These are phyloP conservation scores for Vairimorpha ceranae DNA, from an alignment of 371 early-diverging fungal species.

Conservation along the genomic window DNA sequence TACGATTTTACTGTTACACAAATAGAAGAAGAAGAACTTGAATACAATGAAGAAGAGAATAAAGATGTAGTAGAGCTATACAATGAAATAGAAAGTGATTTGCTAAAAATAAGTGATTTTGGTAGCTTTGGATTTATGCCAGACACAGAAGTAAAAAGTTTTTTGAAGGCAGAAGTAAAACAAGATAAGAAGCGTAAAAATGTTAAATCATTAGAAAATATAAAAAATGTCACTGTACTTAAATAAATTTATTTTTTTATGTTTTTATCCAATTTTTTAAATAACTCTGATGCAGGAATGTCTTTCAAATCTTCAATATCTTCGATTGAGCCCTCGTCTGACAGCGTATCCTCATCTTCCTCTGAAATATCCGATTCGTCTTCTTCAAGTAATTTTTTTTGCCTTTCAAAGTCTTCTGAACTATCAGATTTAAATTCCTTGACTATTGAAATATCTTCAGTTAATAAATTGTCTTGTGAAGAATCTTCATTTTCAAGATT, in stretches of 20 bases:
- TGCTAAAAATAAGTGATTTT: conserved; percentile 29
- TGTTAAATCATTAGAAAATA: conserved; percentile 7
- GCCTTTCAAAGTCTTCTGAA: not conserved
- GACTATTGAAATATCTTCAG: conserved; percentile 19
- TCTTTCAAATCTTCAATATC: conserved; percentile 5
- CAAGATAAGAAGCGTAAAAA: not conserved
- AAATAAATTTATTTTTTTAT: conserved; percentile 13
- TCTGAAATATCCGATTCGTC: not conserved
- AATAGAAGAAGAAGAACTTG: conserved; percentile 1
- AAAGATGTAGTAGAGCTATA: conserved; percentile 19
- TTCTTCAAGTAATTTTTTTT: not conserved
- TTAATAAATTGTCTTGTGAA: conserved; percentile 43
- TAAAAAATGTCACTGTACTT: conserved; percentile 35
- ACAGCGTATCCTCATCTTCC: conserved; percentile 6
- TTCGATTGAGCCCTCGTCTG: not conserved
- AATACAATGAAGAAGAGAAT: not conserved
- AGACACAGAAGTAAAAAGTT: conserved; percentile 12
- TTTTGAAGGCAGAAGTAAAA: not conserved
- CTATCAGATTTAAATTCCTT: not conserved
- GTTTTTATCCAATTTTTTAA: conserved; percentile 10
- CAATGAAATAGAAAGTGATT: conserved; percentile 40
- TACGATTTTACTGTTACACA: conserved; percentile 13
- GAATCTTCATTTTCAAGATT: conserved; percentile 33
- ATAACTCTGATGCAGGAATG: conserved; percentile 5
- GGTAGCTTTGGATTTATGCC: conserved; percentile 19